These are phyloP conservation scores for Podila verticillata DNA, from an alignment of 192 early-diverging fungal genomes.

Conservation along the genomic window DNA sequence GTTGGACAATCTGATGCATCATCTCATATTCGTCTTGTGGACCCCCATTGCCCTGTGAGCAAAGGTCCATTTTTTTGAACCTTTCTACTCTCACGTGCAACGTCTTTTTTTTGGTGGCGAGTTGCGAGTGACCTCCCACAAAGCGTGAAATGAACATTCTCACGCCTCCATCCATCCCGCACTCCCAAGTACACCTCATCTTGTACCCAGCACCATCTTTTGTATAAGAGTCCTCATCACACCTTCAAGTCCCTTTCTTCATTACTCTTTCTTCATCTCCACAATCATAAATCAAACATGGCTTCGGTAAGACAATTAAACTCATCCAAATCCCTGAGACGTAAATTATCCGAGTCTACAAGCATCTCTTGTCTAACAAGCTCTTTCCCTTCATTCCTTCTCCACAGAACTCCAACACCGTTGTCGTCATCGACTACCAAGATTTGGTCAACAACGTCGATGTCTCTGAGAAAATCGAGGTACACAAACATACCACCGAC, in stretches of 20 bases:
- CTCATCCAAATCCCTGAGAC: neutral
- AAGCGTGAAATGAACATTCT: too few relatives aligned
- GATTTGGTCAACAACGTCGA: conserved; percentile 54
- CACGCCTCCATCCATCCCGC: too few relatives aligned
- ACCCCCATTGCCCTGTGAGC: too few relatives aligned
- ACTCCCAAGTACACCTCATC: too few relatives aligned
- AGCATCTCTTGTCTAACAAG: neutral
- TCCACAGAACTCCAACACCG: conserved; percentile 20
- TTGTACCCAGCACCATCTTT: too few relatives aligned
- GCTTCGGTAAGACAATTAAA: neutral
- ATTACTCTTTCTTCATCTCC: neutral
- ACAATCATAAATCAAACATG: neutral
- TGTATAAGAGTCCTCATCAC: too few relatives aligned
- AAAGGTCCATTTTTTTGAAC: too few relatives aligned
- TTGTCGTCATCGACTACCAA: conserved; percentile 60
- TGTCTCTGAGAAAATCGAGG: conserved; percentile 52
- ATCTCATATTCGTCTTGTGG: too few relatives aligned
- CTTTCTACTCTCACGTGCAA: too few relatives aligned
- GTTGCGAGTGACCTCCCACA: too few relatives aligned
- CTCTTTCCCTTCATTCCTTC: conserved; percentile 8
- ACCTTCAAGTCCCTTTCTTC: neutral
- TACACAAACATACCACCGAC: neutral
- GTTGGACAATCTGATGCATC: too few relatives aligned
- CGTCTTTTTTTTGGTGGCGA: too few relatives aligned
- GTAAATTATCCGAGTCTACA: neutral